These are phyloP conservation scores for Claviceps sp. DNA, from an alignment of 2,329 filamentous ascomycete genomes.

Conservation along the genomic window DNA sequence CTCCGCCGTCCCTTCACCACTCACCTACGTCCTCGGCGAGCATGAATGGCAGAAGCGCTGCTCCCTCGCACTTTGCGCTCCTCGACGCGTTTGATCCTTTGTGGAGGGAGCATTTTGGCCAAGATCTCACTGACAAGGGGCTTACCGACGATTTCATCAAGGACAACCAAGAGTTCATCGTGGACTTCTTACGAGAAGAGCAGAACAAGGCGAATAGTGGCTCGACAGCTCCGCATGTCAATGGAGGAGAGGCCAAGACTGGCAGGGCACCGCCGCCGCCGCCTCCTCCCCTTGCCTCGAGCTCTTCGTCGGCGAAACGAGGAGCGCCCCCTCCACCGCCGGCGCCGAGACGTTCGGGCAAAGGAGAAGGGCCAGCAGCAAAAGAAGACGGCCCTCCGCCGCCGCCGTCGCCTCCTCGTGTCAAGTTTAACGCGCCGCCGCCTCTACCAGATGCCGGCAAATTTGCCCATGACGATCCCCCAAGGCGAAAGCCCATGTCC, in stretches of 20 bases:
- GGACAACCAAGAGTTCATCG: slow-evolving; percentile 56
- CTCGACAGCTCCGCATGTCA: slow-evolving; percentile 14
- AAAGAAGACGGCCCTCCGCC: slow-evolving; percentile 58
- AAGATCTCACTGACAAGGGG: slow-evolving; percentile 48
- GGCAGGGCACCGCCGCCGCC: slow-evolving; percentile 23
- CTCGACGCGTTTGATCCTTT: slow-evolving; percentile 51
- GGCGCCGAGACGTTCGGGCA: slow-evolving; percentile 45
- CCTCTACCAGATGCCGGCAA: slow-evolving; percentile 83
- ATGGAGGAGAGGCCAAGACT: slow-evolving; percentile 18
- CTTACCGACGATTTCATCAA: slow-evolving; percentile 54
- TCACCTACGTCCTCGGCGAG: slow-evolving; percentile 31
- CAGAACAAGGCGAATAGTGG: slow-evolving; percentile 25
- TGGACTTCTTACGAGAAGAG: slow-evolving; percentile 48
- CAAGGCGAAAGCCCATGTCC: slow-evolving; percentile 14
- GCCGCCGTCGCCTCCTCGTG: slow-evolving; percentile 42
- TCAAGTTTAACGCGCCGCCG: slow-evolving; percentile 72
- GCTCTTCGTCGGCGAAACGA: slow-evolving; percentile 8
- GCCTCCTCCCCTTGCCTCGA: slow-evolving; percentile 12
- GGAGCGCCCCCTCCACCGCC: slow-evolving; percentile 20
- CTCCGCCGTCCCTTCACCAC: slow-evolving; percentile 21
- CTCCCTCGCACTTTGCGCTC: slow-evolving; percentile 43
- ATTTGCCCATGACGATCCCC: slow-evolving; percentile 46
- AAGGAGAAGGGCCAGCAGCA: slow-evolving; percentile 49
- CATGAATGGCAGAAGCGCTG: slow-evolving; percentile 27
- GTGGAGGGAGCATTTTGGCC: slow-evolving; percentile 53